Conservation (phyloP, 805 yeast genomes). For the Kodamaea jinghongensis region DNA sequence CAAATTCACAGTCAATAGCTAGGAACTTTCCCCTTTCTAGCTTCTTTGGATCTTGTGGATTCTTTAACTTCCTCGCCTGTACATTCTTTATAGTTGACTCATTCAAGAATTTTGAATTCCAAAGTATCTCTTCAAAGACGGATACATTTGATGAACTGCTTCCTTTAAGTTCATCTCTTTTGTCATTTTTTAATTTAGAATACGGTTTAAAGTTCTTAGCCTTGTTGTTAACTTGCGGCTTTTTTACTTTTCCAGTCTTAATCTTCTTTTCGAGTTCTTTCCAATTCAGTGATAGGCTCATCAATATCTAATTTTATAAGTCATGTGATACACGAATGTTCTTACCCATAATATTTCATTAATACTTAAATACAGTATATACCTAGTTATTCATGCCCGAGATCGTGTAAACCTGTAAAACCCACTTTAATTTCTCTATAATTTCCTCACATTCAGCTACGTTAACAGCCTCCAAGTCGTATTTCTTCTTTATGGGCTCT, state of each 20-base stretch:
- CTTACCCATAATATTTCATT: too few species aligned
- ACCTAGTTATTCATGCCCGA: conserved; percentile 6
- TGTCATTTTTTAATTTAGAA: background rate
- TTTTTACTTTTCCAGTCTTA: background rate
- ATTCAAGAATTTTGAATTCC: conserved; percentile 6
- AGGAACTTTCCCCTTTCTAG: conserved; percentile 76
- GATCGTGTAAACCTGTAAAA: conserved; percentile 49
- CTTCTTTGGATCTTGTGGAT: conserved; percentile 20
- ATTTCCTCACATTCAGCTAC: conserved; percentile 67
- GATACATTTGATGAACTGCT: background rate
- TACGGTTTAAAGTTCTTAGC: background rate
- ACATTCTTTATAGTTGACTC: background rate
- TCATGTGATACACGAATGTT: background rate
- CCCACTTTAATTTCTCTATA: conserved; percentile 61
- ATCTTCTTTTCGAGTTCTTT: conserved; percentile 15
- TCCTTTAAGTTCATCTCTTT: too few species aligned
- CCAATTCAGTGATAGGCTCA: conserved; percentile 23
- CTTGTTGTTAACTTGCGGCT: background rate
- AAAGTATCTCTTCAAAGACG: conserved; percentile 6
- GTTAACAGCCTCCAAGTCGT: conserved; percentile 77
- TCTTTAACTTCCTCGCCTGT: too few species aligned
- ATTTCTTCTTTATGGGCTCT: conserved; percentile 67
- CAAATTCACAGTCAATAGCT: conserved; percentile 93
- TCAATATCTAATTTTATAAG: background rate
- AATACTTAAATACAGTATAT: background rate